Evolutionary conservation across 2,329 filamentous ascomycete species (phyloP), one percentile per base, ranked within the genome.

Genomic region (Clarireedia sp.): DNA sequence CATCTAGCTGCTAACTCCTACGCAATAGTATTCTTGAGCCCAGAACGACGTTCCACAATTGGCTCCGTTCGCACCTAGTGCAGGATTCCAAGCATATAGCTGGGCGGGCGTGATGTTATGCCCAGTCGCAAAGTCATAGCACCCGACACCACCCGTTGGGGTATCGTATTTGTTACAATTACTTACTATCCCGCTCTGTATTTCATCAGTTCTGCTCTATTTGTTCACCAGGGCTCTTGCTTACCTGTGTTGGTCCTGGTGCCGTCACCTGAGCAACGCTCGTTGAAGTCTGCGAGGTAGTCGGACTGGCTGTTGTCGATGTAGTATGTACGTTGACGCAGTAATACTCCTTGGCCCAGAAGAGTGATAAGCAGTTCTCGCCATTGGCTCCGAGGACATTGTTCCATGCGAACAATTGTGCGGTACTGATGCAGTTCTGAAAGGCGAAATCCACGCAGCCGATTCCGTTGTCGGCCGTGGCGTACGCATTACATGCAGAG

Each of bases 231-330:
- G 24, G 24, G 24, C 24, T 26, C 24, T 26, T 26, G 24, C 24
- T 8, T 26, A 26, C 24, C 24, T 68, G 68, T 12, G 63, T 68
- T n/a, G 66, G 66, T 5, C 57, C 59, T 6, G 65, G 58, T 19
- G 62, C 48, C 6, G 56, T 26, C 8, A 26, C 51, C 5, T 44
- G 53, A 3, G 59, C 55, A 3, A 57, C 44, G 53, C 16, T 51
- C 17, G 26, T 41, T 48, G 56, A 41, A n/a, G 38, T 41, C 16
- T 16, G 16, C 17, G 16, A 59, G 44, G 60, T 51, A 19, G 38
- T 16, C 9, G 38, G 16, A 41, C 16, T n/a, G 38, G 38, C 9
- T 16, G 7, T 41, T 6, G 38, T 41, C 16, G 38, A 41, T n/a
- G 38, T n/a, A 19, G 38, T n/a, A 5, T 16, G 7, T 41, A 41